Evolutionary conservation across 225 moss, liverwort and hornwort genomes (phyloP).

Genomic region (Takakia lepidozioides): DNA sequence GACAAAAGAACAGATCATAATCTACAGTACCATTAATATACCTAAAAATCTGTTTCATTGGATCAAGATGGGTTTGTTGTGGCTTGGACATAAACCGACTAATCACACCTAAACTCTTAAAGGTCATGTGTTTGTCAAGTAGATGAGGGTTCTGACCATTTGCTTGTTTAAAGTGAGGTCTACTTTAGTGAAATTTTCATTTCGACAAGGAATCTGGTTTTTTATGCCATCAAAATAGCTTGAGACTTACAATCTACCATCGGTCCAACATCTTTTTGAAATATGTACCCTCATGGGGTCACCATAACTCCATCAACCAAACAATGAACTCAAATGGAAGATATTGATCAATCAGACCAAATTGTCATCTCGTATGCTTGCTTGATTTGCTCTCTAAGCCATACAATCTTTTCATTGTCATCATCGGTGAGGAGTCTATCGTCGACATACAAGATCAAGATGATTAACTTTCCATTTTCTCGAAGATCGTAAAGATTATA

Average conservation of each 20-base stretch:
- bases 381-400: not conserved
- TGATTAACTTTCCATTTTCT: not conserved
- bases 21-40: not conserved
- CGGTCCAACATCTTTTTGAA: not conserved
- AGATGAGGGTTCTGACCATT: not conserved
- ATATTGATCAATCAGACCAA: not conserved
- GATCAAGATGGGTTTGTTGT: not conserved
- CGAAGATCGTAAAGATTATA: conserved; percentile 1
- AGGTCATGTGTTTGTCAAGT: not conserved
- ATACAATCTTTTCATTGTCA: not conserved
- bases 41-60: not conserved
- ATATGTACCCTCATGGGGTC: not conserved
- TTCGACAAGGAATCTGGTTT: not conserved
- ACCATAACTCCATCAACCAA: not conserved
- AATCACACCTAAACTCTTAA: not conserved
- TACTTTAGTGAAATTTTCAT: not conserved
- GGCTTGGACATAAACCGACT: not conserved
- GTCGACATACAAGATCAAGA: conserved; percentile 1
- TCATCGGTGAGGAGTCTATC: not conserved
- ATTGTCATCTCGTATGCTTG: not conserved
- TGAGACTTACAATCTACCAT: not conserved
- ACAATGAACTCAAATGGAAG: not conserved
- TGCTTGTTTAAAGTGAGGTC: not conserved
- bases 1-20: not conserved
- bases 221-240: not conserved